Conservation (phyloP, 768 basidiomycete species). For the Austroboletus eburneus region DNA sequence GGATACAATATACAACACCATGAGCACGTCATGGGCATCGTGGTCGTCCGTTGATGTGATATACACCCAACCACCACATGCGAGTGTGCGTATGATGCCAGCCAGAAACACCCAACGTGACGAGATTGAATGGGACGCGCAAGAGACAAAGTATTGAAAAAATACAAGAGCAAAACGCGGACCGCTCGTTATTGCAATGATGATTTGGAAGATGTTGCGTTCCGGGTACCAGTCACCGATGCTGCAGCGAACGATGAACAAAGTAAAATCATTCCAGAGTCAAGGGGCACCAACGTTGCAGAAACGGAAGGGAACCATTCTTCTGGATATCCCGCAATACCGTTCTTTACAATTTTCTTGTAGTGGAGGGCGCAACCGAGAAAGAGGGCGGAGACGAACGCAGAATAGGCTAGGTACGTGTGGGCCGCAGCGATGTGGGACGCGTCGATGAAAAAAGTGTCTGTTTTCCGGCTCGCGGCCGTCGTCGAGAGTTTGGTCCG, state of each 20-base stretch:
- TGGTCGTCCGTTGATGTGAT: slow-evolving; percentile 84
- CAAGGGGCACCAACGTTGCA: slow-evolving; percentile 52
- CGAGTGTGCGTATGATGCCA: slow-evolving; percentile 69
- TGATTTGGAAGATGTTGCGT: slow-evolving; percentile 76
- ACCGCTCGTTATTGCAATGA: slow-evolving; percentile 85
- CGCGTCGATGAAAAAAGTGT: slow-evolving; percentile 37
- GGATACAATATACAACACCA: slow-evolving; percentile 82
- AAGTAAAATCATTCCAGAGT: too few relatives aligned
- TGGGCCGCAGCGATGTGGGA: slow-evolving; percentile 59
- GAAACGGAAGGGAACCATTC: slow-evolving; percentile 94
- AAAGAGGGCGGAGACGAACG: slow-evolving; percentile 61
- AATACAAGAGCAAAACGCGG: slow-evolving; percentile 68
- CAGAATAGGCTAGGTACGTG: slow-evolving; percentile 58
- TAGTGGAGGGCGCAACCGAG: slow-evolving; percentile 72
- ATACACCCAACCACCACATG: slow-evolving; percentile 91
- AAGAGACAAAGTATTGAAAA: slow-evolving; percentile 58
- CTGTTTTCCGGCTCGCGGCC: slow-evolving; percentile 4
- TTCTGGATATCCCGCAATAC: slow-evolving; percentile 73
- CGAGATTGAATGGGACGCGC: slow-evolving; percentile 38
- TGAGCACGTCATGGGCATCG: slow-evolving; percentile 79
- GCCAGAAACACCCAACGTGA: slow-evolving; percentile 52
- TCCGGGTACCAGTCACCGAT: slow-evolving; percentile 93
- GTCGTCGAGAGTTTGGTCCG: slow-evolving; percentile 9
- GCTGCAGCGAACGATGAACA: too few relatives aligned
- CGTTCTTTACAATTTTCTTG: slow-evolving; percentile 82